A percentile compares a stretch with the other conserved stretches of the same genome.
Conservation (phyloP, 2,329 filamentous ascomycete genomes). For the Colletotrichum simmondsii region DNA sequence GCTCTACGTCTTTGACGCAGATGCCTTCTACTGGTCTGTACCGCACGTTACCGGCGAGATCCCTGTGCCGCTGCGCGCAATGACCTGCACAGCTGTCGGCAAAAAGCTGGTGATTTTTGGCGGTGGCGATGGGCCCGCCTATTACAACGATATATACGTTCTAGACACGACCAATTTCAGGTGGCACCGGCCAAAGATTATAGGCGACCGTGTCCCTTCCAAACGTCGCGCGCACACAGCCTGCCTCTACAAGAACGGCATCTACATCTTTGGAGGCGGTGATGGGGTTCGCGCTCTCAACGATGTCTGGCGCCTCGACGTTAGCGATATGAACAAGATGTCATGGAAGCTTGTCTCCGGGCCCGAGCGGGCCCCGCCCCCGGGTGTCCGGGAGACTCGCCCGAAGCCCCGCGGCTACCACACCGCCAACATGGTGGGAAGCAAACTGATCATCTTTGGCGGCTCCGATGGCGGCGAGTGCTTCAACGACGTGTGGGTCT, state of each 20-base stretch:
- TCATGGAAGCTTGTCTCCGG: constrained; percentile 73
- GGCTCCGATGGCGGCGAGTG: constrained; percentile 78
- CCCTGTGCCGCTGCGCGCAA: constrained; percentile 73
- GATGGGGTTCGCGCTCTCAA: constrained; percentile 77
- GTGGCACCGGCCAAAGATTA: constrained; percentile 71
- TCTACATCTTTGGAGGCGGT: constrained; percentile 78
- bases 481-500: constrained; percentile 80
- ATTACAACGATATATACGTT: constrained; percentile 79
- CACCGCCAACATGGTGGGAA: constrained; percentile 78
- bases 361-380: constrained; percentile 46
- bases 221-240: constrained; percentile 75
- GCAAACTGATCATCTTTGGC: constrained; percentile 78
- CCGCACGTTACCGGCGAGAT: constrained; percentile 74
- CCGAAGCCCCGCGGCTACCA: constrained; percentile 77
- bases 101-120: constrained; percentile 78
- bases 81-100: constrained; percentile 78
- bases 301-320: constrained; percentile 79
- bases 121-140: constrained; percentile 75
- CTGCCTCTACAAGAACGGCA: constrained; percentile 77
- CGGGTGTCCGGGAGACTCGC: constrained; percentile 48
- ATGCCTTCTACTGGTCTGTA: constrained; percentile 76
- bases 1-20: constrained; percentile 75
- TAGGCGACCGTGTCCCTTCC: constrained; percentile 68
- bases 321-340: constrained; percentile 74
- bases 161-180: constrained; percentile 77